Conservation (phyloP, 257 asterid genomes). For the Solanum lycopersicoides region DNA sequence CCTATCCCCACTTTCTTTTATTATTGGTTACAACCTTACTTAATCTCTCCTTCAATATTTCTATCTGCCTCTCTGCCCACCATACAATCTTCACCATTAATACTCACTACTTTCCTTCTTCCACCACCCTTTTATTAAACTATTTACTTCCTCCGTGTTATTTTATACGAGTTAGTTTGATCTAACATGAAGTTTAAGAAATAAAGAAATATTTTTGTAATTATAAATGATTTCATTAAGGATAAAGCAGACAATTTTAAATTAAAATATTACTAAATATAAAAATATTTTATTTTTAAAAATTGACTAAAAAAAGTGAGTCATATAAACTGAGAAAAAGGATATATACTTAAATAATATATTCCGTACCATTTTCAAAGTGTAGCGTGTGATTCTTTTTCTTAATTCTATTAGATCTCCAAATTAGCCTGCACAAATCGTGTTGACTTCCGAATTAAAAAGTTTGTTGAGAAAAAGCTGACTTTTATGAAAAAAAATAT, state of each 20-base stretch:
- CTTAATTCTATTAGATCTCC: not conserved
- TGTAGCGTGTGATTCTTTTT: not conserved
- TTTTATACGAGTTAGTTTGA: not conserved
- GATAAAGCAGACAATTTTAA: too few relatives aligned
- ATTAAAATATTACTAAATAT: not conserved
- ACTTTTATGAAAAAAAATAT: not conserved
- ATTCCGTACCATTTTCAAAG: not conserved
- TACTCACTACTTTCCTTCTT: constrained; percentile 2
- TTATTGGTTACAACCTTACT: constrained; percentile 3
- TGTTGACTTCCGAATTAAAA: not conserved
- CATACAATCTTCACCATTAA: constrained; percentile 36
- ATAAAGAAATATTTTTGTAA: too few relatives aligned
- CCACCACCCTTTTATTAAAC: not conserved
- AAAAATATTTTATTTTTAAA: not conserved
- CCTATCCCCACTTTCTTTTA: constrained; percentile 28
- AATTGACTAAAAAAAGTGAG: too few relatives aligned
- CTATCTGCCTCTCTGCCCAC: constrained; percentile 27
- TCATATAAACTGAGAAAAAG: too few relatives aligned
- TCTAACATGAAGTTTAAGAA: not conserved
- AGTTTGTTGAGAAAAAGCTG: not conserved
- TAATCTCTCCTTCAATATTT: constrained; percentile 3
- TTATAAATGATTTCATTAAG: too few relatives aligned
- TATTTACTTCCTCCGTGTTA: not conserved
- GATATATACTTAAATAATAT: not conserved
- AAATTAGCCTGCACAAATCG: not conserved